Conservation (phyloP, 768 basidiomycete species). For the Tricholoma saponaceum region DNA sequence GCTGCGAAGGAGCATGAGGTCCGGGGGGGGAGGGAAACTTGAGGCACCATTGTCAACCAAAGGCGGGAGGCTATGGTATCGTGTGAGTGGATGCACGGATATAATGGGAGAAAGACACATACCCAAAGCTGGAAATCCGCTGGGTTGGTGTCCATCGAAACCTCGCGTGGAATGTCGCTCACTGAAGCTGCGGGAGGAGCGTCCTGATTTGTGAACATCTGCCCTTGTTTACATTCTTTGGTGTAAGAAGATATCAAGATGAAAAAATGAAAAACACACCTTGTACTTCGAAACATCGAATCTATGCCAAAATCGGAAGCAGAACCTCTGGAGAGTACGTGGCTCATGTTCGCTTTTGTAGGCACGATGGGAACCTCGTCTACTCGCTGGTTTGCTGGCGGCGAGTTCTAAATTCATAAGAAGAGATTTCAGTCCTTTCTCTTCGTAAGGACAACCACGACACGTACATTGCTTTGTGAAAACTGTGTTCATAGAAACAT, state of each 20-base stretch:
- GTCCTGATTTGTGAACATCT: no score
- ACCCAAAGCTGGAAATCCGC: no score
- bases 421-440: not conserved
- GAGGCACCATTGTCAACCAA: slow-evolving; percentile 25
- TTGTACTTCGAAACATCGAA: no score
- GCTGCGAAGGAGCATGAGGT: slow-evolving; percentile 19
- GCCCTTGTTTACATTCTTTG: slow-evolving; percentile 14
- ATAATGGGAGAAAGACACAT: no score
- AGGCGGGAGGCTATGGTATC: no score
- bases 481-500: slow-evolving; percentile 15
- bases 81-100: no score
- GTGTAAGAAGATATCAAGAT: not conserved
- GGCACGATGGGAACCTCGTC: slow-evolving; percentile 56
- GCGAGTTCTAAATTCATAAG: not conserved
- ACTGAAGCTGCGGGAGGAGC: slow-evolving; percentile 65
- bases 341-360: no score
- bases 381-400: slow-evolving; percentile 15
- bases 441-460: not conserved
- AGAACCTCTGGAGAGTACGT: no score
- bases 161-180: no score
- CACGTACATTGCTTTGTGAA: slow-evolving; percentile 54
- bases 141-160: no score
- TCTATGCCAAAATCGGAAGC: no score
- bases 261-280: no score
- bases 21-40: slow-evolving; percentile 31